A percentile compares a stretch with the other conserved stretches of the same genome.
These are phyloP conservation scores for Colletotrichum cordylinicola DNA, from an alignment of 2,329 filamentous ascomycete genomes.

Conservation along the genomic window DNA sequence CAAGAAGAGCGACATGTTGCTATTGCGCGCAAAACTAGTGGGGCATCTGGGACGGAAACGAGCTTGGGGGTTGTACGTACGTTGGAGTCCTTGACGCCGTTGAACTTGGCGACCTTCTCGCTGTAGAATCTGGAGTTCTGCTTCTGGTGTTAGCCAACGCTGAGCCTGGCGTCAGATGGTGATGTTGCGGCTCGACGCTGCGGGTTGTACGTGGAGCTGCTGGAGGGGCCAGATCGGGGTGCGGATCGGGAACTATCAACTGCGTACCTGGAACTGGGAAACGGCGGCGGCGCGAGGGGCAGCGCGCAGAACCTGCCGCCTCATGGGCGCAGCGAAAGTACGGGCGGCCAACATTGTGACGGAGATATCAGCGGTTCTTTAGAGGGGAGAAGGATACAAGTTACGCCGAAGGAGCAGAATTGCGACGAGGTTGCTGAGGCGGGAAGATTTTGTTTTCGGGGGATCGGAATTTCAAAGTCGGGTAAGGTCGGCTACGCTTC, in stretches of 20 bases:
- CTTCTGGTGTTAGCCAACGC: conserved; percentile 2
- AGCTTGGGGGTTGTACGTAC: conserved; percentile 58
- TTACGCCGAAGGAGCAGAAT: conserved; percentile 21
- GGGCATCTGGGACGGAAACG: conserved; percentile 1
- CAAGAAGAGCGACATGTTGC: background rate
- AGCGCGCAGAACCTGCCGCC: conserved; percentile 79
- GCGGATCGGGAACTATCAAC: conserved; percentile 20
- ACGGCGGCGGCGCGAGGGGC: conserved; percentile 61
- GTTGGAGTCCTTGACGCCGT: conserved; percentile 86
- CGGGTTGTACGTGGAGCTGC: background rate
- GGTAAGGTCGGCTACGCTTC: background rate
- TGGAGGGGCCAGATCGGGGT: conserved; percentile 27
- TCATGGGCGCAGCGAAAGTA: conserved; percentile 76
- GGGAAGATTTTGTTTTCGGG: conserved; percentile 7
- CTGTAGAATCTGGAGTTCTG: conserved; percentile 68
- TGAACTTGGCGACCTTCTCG: conserved; percentile 89
- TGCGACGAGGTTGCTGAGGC: conserved; percentile 6
- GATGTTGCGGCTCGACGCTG: conserved; percentile 5
- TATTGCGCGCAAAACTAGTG: conserved; percentile 16
- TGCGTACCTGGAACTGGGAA: conserved; percentile 62
- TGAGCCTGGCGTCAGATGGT: background rate
- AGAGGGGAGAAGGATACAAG: conserved; percentile 23
- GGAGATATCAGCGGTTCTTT: conserved; percentile 19
- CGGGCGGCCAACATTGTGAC: conserved; percentile 83
- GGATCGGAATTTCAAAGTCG: conserved; percentile 13